phyloP scores from a whole-genome alignment of 768 basidiomycete species.

The Leccinum disarticulatum region DNA sequence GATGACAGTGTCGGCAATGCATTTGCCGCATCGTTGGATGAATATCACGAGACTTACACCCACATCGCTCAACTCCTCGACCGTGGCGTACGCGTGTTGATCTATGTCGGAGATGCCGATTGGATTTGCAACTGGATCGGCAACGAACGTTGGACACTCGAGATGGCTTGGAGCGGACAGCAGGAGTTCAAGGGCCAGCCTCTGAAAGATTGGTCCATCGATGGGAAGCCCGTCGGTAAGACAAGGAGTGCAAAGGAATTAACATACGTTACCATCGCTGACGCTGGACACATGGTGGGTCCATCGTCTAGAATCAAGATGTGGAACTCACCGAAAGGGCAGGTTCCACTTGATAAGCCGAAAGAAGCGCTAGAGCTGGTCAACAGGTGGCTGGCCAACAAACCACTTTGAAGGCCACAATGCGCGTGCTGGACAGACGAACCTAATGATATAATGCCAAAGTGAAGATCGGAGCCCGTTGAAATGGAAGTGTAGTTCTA shows the following conservation, averaged over 20 bases:
- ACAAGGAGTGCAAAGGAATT: constrained; percentile 55
- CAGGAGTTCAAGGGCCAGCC: constrained; percentile 44
- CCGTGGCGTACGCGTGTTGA: constrained; percentile 65
- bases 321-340: neutral
- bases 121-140: constrained; percentile 77
- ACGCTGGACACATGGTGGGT: constrained; percentile 72
- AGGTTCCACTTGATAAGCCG: constrained; percentile 63
- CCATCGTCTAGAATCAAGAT: neutral
- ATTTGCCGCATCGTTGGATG: constrained; percentile 48
- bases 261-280: constrained; percentile 59
- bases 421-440: neutral
- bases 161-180: constrained; percentile 65
- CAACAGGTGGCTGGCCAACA: constrained; percentile 42
- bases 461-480: neutral
- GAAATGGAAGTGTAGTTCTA: neutral
- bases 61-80: constrained; percentile 56
- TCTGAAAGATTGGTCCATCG: constrained; percentile 57
- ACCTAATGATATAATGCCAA: neutral
- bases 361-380: constrained; percentile 47
- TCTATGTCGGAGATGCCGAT: constrained; percentile 69
- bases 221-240: constrained; percentile 45
- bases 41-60: constrained; percentile 22
- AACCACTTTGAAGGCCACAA: constrained; percentile 7
- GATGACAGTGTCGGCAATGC: constrained; percentile 40
- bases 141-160: constrained; percentile 71